Conservation (phyloP, 176 grass and related monocot genomes). For the Hordeum vulgare region DNA sequence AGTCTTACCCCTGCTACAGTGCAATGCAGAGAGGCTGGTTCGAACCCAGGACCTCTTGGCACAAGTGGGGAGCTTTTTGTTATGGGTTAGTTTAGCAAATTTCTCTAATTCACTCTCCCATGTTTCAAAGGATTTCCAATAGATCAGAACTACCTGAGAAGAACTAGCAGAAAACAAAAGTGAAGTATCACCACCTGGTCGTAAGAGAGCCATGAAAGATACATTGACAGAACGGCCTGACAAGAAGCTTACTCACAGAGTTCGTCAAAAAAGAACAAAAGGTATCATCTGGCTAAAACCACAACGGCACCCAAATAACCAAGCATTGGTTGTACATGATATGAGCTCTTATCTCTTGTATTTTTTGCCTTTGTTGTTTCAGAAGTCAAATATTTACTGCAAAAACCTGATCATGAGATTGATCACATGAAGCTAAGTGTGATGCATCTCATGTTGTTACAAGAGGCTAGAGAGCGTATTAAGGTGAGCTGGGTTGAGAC, state of each 20-base stretch:
- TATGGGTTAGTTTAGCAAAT: too few species aligned
- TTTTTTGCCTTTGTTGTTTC: not conserved
- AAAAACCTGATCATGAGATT: slow-evolving; percentile 42
- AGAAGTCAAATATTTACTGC: slow-evolving; percentile 51
- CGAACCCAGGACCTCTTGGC: too few species aligned
- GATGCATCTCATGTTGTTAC: slow-evolving; percentile 44
- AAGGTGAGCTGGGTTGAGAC: slow-evolving; percentile 15
- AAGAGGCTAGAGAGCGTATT: slow-evolving; percentile 33
- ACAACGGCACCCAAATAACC: not conserved
- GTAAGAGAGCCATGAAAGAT: slow-evolving; percentile 34
- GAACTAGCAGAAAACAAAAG: not conserved
- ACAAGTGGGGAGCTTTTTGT: too few species aligned
- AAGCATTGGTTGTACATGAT: not conserved
- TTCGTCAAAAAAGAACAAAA: slow-evolving; percentile 45
- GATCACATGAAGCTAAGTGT: slow-evolving; percentile 50
- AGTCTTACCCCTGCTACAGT: too few species aligned
- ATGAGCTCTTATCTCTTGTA: not conserved
- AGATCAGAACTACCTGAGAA: too few species aligned
- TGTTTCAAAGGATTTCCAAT: too few species aligned
- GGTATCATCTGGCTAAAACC: slow-evolving; percentile 36
- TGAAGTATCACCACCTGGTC: not conserved
- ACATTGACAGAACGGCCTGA: not conserved
- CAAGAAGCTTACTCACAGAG: slow-evolving; percentile 45
- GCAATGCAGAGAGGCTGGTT: too few species aligned
- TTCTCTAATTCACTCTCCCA: too few species aligned